A percentile compares a stretch with the other conserved stretches of the same genome.
These are phyloP conservation scores for Dillenia turbinata DNA, from an alignment of 164 flowering plant genomes.

Conservation along the genomic window DNA sequence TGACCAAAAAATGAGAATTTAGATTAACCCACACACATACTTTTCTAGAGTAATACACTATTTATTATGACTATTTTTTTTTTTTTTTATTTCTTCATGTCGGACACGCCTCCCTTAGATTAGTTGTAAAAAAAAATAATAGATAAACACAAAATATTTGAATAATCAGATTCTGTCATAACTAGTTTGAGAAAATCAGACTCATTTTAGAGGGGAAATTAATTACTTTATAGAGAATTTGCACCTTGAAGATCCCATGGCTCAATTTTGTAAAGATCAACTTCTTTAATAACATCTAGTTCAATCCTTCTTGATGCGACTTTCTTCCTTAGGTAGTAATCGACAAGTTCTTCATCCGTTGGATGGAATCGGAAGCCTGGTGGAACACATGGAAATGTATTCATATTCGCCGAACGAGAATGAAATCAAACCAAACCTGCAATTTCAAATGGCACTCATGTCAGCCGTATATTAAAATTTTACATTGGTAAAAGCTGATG, in stretches of 20 bases:
- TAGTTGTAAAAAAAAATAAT: too few species aligned
- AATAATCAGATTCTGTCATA: too few species aligned
- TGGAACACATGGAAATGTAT: constrained; percentile 81
- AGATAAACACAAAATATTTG: too few species aligned
- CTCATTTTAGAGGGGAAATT: too few species aligned
- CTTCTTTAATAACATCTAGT: constrained; percentile 84
- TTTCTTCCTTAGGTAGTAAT: constrained; percentile 86
- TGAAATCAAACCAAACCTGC: constrained; percentile 24
- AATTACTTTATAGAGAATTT: too few species aligned
- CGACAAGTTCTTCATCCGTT: constrained; percentile 94
- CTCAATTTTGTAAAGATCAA: constrained; percentile 93
- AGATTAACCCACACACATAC: too few species aligned
- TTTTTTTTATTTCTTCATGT: too few species aligned
- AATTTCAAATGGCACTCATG: constrained; percentile 7
- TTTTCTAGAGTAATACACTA: too few species aligned
- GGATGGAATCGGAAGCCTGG: constrained; percentile 97
- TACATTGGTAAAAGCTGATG: too few species aligned
- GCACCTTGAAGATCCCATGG: constrained; percentile 99
- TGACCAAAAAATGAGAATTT: not conserved
- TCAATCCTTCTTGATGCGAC: constrained; percentile 75
- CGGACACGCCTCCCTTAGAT: too few species aligned
- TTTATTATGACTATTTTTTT: too few species aligned
- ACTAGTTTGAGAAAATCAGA: too few species aligned
- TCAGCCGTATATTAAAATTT: not conserved
- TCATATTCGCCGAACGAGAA: constrained; percentile 37